phyloP scores from a whole-genome alignment of 805 yeast genomes.

The Blastobotrys attinorum region DNA sequence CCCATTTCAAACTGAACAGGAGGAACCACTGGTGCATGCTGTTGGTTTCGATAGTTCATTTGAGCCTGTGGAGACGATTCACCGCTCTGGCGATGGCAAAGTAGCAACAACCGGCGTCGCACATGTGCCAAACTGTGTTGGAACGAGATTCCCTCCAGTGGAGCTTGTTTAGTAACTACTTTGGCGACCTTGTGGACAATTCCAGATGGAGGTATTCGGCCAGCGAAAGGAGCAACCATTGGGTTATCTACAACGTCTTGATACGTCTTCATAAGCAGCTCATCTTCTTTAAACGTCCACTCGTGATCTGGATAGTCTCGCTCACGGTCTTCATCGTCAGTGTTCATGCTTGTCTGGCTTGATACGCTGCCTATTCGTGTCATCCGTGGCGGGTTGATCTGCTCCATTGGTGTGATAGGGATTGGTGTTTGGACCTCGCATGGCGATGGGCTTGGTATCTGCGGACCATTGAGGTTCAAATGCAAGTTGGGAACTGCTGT shows the following conservation, averaged over 20 bases:
- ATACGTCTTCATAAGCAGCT: conserved; percentile 39
- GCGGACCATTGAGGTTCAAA: neutral
- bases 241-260: conserved; percentile 47
- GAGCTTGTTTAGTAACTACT: conserved; percentile 37
- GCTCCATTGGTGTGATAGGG: conserved; percentile 17
- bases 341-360: conserved; percentile 23
- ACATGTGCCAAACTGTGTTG: conserved; percentile 28
- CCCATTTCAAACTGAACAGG: neutral
- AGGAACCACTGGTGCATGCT: neutral
- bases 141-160: conserved; percentile 19
- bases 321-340: conserved; percentile 23
- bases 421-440: conserved; percentile 4
- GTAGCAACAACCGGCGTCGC: conserved; percentile 25
- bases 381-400: conserved; percentile 9
- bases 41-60: neutral
- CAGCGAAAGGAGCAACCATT: conserved; percentile 59
- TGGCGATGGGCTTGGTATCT: conserved; percentile 1
- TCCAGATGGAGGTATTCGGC: conserved; percentile 59
- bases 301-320: conserved; percentile 7
- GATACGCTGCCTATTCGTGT: conserved; percentile 18
- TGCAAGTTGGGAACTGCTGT: conserved; percentile 2
- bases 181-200: conserved; percentile 53
- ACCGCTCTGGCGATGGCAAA: conserved; percentile 17
- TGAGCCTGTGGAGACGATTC: conserved; percentile 2
- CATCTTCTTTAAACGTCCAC: conserved; percentile 33